Conservation (phyloP, 2,329 filamentous ascomycete genomes). For the Botrytis fragariae region DNA sequence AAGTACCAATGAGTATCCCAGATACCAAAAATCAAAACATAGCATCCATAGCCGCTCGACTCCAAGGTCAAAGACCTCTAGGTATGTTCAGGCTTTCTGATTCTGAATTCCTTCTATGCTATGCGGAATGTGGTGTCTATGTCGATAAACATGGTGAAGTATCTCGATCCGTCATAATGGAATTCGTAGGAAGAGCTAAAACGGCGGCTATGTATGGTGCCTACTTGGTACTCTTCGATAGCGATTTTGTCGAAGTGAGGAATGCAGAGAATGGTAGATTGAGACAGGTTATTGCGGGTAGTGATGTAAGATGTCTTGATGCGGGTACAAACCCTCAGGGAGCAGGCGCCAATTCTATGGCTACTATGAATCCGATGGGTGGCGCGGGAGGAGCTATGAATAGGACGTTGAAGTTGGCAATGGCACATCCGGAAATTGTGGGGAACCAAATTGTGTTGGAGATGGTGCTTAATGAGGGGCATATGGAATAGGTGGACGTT, state of each 20-base stretch:
- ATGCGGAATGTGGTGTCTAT: conserved; percentile 95
- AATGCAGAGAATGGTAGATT: conserved; percentile 94
- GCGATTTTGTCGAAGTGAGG: conserved; percentile 93
- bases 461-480: conserved; percentile 86
- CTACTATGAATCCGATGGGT: conserved; percentile 27
- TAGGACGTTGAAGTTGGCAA: conserved; percentile 86
- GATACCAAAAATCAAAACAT: conserved; percentile 82
- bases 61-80: conserved; percentile 78
- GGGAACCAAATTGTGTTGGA: conserved; percentile 87
- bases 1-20: conserved; percentile 90
- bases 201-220: conserved; percentile 86
- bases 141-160: conserved; percentile 98
- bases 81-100: conserved; percentile 96
- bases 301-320: conserved; percentile 87
- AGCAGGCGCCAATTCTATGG: conserved; percentile 47
- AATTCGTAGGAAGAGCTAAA: conserved; percentile 92
- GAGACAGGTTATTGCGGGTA: conserved; percentile 88
- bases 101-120: conserved; percentile 88
- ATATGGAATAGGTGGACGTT: conserved; percentile 41
- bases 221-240: conserved; percentile 90
- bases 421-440: conserved; percentile 88
- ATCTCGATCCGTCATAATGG: conserved; percentile 91
- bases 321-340: conserved; percentile 61
- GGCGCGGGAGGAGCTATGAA: conserved; percentile 43
- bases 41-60: conserved; percentile 76